These are phyloP conservation scores for Paraphaeosphaeria sporulosa DNA, from an alignment of 2,329 filamentous ascomycete species.

Conservation along the genomic window DNA sequence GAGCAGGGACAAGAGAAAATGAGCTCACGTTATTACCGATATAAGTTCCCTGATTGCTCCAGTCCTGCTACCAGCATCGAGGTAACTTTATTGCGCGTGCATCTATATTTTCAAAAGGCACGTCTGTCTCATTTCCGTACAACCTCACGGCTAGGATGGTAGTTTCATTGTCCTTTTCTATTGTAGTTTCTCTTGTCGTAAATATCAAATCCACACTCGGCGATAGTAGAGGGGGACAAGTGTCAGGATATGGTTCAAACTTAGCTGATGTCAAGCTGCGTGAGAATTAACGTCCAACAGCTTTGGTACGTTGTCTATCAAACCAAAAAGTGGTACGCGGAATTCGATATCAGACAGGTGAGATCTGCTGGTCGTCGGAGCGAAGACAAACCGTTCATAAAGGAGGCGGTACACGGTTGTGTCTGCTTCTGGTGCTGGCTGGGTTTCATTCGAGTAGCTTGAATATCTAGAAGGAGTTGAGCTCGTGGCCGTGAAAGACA, in stretches of 20 bases:
- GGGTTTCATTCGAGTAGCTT: background rate
- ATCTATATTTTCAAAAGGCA: background rate
- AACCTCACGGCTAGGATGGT: background rate
- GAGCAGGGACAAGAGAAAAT: background rate
- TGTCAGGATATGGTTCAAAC: too few relatives aligned
- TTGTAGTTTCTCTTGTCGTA: background rate
- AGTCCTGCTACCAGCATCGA: background rate
- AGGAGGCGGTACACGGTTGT: background rate
- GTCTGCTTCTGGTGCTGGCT: background rate
- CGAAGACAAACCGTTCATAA: background rate
- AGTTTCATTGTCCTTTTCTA: background rate
- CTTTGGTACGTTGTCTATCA: too few relatives aligned
- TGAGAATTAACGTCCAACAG: too few relatives aligned
- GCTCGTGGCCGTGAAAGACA: background rate
- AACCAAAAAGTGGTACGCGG: too few relatives aligned
- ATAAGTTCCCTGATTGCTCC: background rate
- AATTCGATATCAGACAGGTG: background rate
- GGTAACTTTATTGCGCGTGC: background rate
- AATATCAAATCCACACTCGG: background rate
- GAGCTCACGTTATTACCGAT: background rate
- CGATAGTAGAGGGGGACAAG: background rate
- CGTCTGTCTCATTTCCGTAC: background rate
- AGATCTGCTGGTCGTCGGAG: background rate
- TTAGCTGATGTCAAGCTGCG: too few relatives aligned
- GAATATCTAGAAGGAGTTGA: background rate